Percentiles rank a stretch among this genome's conserved stretches.
Conservation (phyloP, 192 early-diverging fungal species). For the Podila clonocystis region DNA sequence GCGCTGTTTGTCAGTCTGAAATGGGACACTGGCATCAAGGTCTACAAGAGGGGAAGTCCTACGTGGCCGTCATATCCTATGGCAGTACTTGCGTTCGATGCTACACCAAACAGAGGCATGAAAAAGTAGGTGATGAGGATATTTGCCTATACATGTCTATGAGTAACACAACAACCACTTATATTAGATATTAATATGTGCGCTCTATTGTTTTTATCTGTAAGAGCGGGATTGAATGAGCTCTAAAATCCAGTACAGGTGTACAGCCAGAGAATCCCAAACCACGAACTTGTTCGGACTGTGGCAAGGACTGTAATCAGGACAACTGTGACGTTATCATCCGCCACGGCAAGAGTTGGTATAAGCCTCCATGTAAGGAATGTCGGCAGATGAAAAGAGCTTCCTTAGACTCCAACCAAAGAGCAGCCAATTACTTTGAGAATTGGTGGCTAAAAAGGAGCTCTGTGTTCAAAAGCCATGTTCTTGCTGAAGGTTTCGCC, state of each 20-base stretch:
- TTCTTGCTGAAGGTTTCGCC: constrained; percentile 2
- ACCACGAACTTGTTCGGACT: not conserved
- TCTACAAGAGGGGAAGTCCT: not conserved
- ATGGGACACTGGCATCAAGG: constrained; percentile 9
- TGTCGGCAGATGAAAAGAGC: not conserved
- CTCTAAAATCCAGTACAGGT: not conserved
- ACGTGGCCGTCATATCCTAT: not conserved
- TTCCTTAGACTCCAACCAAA: not conserved
- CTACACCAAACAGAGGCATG: not conserved
- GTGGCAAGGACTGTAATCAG: not conserved
- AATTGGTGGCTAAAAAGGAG: not conserved
- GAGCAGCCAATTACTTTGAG: not conserved
- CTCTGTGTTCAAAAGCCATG: not conserved
- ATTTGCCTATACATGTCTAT: not conserved
- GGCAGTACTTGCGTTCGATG: not conserved
- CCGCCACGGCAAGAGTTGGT: not conserved
- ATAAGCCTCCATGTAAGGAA: not conserved
- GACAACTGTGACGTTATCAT: not conserved
- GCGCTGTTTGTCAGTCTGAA: constrained; percentile 1
- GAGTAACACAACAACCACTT: too few species aligned
- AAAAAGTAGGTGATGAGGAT: not conserved
- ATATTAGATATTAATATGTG: too few species aligned
- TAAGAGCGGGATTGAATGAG: not conserved
- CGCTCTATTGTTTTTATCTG: not conserved
- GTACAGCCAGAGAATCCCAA: not conserved